These are phyloP conservation scores for Xerocomellus chrysenteron DNA, from an alignment of 768 basidiomycete genomes.

Conservation along the genomic window DNA sequence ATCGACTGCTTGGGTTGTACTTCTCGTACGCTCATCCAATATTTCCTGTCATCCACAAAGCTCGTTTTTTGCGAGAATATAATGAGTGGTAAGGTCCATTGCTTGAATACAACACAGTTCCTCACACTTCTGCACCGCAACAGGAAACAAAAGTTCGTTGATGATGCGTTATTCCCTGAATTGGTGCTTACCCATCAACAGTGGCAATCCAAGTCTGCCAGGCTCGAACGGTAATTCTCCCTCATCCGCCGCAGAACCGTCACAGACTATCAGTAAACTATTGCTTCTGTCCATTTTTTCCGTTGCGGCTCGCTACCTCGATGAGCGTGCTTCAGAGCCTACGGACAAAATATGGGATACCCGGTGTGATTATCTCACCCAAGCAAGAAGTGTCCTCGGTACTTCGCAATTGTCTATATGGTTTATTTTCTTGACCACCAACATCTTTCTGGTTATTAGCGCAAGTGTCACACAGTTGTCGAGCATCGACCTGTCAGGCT, in stretches of 20 bases:
- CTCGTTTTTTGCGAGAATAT: conserved; percentile 66
- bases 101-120: not conserved
- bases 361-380: conserved; percentile 60
- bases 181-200: conserved; percentile 25
- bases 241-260: conserved; percentile 40
- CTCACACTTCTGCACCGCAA: not conserved
- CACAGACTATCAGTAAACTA: conserved; percentile 65
- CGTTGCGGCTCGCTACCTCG: conserved; percentile 71
- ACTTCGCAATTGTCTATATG: conserved; percentile 19
- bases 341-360: conserved; percentile 69
- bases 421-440: not conserved
- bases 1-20: conserved; percentile 69
- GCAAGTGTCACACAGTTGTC: conserved; percentile 62
- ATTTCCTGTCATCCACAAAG: conserved; percentile 79
- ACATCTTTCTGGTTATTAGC: conserved; percentile 37
- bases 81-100: conserved; percentile 42
- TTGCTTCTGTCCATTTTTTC: conserved; percentile 81
- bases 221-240: conserved; percentile 11
- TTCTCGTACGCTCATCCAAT: conserved; percentile 83
- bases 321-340: conserved; percentile 43
- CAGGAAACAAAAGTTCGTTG: conserved; percentile 30
- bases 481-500: conserved; percentile 78
- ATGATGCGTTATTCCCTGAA: not conserved
- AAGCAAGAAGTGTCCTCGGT: conserved; percentile 67
- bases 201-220: conserved; percentile 37